A percentile compares a stretch with the other conserved stretches of the same genome.
These are phyloP conservation scores for Malbranchea zuffiana DNA, from an alignment of 2,329 filamentous ascomycete genomes.

Conservation along the genomic window DNA sequence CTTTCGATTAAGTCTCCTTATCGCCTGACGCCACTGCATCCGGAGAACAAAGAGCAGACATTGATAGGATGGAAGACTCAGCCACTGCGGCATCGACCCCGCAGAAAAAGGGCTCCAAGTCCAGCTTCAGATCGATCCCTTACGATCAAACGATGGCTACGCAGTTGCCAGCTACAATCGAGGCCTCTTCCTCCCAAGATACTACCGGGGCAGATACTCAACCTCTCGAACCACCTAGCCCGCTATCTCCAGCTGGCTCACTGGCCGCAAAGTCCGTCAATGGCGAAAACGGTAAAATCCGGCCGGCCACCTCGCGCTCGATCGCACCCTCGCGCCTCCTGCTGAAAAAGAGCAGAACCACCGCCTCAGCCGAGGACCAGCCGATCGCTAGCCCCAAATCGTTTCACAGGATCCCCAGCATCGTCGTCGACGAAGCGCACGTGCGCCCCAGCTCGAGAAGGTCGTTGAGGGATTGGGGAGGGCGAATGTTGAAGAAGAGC, in stretches of 20 bases:
- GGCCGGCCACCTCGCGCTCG: too few species aligned
- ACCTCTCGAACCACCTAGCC: not conserved
- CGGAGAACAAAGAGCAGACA: too few species aligned
- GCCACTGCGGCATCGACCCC: not conserved
- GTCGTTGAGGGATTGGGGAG: constrained; percentile 35
- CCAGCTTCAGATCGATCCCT: constrained; percentile 4
- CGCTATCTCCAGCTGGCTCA: constrained; percentile 2
- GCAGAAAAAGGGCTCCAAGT: not conserved
- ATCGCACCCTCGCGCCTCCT: too few species aligned
- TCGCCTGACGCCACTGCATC: too few species aligned
- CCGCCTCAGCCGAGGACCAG: constrained; percentile 14
- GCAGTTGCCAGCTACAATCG: not conserved
- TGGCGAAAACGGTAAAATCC: too few species aligned
- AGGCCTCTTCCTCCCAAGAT: not conserved
- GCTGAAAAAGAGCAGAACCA: constrained; percentile 7
- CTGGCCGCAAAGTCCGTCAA: too few species aligned
- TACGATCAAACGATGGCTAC: not conserved
- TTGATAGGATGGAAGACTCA: constrained; percentile 3
- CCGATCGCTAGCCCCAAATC: constrained; percentile 22
- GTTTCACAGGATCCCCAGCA: constrained; percentile 30
- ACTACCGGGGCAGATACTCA: too few species aligned
- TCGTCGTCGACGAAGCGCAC: constrained; percentile 28
- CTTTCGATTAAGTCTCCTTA: too few species aligned
- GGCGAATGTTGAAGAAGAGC: constrained; percentile 24
- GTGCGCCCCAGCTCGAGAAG: constrained; percentile 32